Evolutionary conservation across 805 yeast species (phyloP).

Genomic region (Candida xyloterini): DNA sequence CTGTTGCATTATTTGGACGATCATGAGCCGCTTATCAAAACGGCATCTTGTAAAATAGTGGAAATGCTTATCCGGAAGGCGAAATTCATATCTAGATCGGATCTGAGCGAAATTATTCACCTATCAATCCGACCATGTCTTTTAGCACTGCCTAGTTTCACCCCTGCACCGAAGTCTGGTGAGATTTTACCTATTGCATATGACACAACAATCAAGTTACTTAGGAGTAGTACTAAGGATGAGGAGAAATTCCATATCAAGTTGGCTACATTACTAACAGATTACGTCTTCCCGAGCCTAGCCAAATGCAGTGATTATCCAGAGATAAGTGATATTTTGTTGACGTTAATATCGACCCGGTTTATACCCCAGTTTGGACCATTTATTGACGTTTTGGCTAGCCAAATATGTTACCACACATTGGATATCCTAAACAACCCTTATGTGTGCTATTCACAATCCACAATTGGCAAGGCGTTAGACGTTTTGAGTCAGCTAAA

Average conservation of each 20-base stretch:
- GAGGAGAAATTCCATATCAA: slow-evolving; percentile 12
- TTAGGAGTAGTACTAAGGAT: slow-evolving; percentile 7
- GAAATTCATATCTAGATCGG: slow-evolving; percentile 15
- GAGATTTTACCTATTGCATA: slow-evolving; percentile 25
- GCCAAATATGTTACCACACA: slow-evolving; percentile 21
- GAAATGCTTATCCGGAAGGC: slow-evolving; percentile 11
- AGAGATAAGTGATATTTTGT: slow-evolving; percentile 15
- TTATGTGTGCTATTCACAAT: slow-evolving; percentile 18
- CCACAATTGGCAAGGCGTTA: slow-evolving; percentile 9
- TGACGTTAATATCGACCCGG: slow-evolving; percentile 12
- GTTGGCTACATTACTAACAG: slow-evolving; percentile 24
- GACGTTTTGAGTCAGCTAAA: slow-evolving; percentile 5
- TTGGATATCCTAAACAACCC: slow-evolving; percentile 29
- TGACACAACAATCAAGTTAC: slow-evolving; percentile 17
- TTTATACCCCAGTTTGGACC: slow-evolving; percentile 16
- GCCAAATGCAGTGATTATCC: slow-evolving; percentile 27
- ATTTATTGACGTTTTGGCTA: slow-evolving; percentile 18
- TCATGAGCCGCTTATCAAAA: slow-evolving; percentile 25
- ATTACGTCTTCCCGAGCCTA: slow-evolving; percentile 28
- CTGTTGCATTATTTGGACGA: slow-evolving; percentile 30
- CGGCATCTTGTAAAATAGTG: slow-evolving; percentile 20
- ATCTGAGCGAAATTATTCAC: slow-evolving; percentile 23
- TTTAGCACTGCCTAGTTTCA: slow-evolving; percentile 29
- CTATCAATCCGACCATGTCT: slow-evolving; percentile 26
- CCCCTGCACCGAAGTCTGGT: slow-evolving; percentile 24